A percentile compares a stretch with the other conserved stretches of the same genome.
phyloP scores from a whole-genome alignment of 495 filamentous ascomycete species.

The Polyplosphaeria fusca region DNA sequence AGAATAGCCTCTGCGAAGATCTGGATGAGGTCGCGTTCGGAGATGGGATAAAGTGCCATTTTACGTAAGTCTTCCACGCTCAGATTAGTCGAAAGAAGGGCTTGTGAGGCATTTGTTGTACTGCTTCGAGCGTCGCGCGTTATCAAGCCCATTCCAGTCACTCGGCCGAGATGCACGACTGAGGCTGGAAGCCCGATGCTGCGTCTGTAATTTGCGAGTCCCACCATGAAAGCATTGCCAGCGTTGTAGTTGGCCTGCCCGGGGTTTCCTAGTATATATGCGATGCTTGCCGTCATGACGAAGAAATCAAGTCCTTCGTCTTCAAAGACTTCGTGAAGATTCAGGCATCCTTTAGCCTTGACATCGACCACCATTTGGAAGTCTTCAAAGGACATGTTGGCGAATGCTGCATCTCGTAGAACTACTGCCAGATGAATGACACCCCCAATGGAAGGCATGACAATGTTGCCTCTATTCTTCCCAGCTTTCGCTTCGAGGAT shows the following conservation, averaged over 20 bases:
- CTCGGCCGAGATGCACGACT: slow-evolving; percentile 7
- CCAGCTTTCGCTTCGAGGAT: not conserved
- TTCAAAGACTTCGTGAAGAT: slow-evolving; percentile 10
- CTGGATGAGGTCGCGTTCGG: slow-evolving; percentile 58
- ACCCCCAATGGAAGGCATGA: slow-evolving; percentile 2
- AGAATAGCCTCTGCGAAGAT: slow-evolving; percentile 58
- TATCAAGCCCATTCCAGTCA: slow-evolving; percentile 9
- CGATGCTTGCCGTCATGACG: slow-evolving; percentile 22
- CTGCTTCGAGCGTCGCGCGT: not conserved
- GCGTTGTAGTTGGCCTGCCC: slow-evolving; percentile 29
- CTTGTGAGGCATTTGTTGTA: not conserved
- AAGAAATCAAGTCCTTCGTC: slow-evolving; percentile 25
- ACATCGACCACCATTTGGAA: not conserved
- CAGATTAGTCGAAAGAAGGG: not conserved
- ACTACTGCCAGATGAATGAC: slow-evolving; percentile 8
- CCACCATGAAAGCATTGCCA: slow-evolving; percentile 17
- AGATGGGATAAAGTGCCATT: slow-evolving; percentile 40
- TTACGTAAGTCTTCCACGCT: not conserved
- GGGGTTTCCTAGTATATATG: slow-evolving; percentile 5
- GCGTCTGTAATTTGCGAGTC: slow-evolving; percentile 4
- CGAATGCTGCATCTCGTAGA: slow-evolving; percentile 11
- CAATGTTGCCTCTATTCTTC: not conserved
- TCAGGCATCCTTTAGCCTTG: slow-evolving; percentile 20
- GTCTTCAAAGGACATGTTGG: slow-evolving; percentile 15
- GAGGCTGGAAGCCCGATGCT: slow-evolving; percentile 5